Conservation (phyloP, 306 rosid species). For the Trifolium fragiferum region DNA sequence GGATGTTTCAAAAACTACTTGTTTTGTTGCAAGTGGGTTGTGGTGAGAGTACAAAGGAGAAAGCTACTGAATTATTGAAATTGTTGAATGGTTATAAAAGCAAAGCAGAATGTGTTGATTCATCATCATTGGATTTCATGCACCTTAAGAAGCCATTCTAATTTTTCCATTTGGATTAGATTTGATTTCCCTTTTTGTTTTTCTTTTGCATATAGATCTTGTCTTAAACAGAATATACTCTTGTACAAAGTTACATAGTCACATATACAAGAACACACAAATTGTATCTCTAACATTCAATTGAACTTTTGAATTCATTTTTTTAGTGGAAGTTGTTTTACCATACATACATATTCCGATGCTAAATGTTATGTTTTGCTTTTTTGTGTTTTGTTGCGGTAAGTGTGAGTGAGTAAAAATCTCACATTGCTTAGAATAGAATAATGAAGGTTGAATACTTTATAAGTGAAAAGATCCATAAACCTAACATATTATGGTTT, state of each 20-base stretch:
- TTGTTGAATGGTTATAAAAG: slow-evolving; percentile 61
- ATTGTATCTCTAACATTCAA: slow-evolving; percentile 48
- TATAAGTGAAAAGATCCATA: no score
- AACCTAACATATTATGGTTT: no score
- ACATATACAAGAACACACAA: slow-evolving; percentile 35
- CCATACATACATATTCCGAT: neutral
- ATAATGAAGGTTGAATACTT: no score
- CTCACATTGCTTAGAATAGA: no score
- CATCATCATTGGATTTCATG: slow-evolving; percentile 70
- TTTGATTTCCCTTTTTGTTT: slow-evolving; percentile 13
- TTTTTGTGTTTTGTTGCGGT: no score
- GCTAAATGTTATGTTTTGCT: neutral
- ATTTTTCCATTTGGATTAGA: slow-evolving; percentile 13
- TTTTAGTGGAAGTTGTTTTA: slow-evolving; percentile 11
- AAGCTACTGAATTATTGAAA: slow-evolving; percentile 74
- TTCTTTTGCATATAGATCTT: slow-evolving; percentile 21
- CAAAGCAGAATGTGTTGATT: slow-evolving; percentile 67
- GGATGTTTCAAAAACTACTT: slow-evolving; percentile 77
- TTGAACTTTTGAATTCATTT: slow-evolving; percentile 32
- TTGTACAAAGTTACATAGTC: slow-evolving; percentile 48
- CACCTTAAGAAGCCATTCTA: slow-evolving; percentile 70
- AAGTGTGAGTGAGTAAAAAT: no score
- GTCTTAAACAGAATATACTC: slow-evolving; percentile 20
- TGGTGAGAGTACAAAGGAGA: slow-evolving; percentile 62
- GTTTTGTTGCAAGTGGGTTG: slow-evolving; percentile 88